Evolutionary conservation across 768 basidiomycete genomes (phyloP).

Genomic region (Rhodotorula sphaerocarpa): DNA sequence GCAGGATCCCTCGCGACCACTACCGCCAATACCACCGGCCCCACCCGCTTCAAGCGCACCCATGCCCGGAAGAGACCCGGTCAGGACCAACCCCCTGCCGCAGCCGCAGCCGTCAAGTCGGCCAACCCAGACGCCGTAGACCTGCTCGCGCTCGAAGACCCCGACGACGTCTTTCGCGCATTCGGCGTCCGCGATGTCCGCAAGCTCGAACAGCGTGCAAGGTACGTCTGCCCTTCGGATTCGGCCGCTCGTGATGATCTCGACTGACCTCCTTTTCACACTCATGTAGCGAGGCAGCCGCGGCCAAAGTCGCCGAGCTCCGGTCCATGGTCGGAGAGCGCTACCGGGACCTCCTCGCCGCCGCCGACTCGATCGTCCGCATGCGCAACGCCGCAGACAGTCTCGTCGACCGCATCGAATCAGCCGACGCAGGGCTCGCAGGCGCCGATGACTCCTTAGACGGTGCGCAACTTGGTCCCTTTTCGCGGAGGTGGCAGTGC

Average conservation of each 20-base stretch:
- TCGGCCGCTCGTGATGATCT: neutral
- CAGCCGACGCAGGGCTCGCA: neutral
- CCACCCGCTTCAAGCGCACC: conserved; percentile 11
- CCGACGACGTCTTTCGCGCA: conserved; percentile 34
- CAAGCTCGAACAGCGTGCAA: conserved; percentile 35
- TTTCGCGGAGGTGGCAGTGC: neutral
- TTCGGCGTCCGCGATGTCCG: conserved; percentile 39
- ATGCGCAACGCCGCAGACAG: conserved; percentile 32
- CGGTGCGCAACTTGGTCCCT: neutral
- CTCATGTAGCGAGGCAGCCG: conserved; percentile 25
- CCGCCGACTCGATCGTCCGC: conserved; percentile 40
- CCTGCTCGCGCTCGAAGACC: conserved; percentile 32
- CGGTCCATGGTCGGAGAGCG: conserved; percentile 41
- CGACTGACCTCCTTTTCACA: no score
- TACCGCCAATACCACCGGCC: conserved; percentile 2
- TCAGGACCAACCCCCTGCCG: neutral
- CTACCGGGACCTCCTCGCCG: conserved; percentile 39
- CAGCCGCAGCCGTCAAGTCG: neutral
- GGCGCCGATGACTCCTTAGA: neutral
- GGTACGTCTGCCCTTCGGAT: neutral
- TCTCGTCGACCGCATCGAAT: conserved; percentile 24
- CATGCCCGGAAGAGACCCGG: conserved; percentile 19
- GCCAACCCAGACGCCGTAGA: conserved; percentile 28
- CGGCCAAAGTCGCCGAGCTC: conserved; percentile 38
- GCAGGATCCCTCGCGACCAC: conserved; percentile 18